phyloP scores from a whole-genome alignment of 2,329 filamentous ascomycete species.

The Exutisphaerella laricina region DNA sequence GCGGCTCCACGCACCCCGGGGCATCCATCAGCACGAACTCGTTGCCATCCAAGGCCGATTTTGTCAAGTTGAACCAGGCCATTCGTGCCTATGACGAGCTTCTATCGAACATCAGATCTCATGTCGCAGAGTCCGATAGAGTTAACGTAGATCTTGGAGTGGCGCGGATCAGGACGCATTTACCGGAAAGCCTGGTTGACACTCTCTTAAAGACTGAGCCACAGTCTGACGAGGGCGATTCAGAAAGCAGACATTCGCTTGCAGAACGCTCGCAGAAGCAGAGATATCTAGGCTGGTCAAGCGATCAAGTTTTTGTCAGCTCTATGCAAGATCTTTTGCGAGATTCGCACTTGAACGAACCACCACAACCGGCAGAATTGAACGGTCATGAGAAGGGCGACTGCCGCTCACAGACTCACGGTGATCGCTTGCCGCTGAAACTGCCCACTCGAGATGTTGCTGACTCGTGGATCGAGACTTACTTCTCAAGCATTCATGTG shows the following conservation, averaged over 20 bases:
- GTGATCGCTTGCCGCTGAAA: slow-evolving; percentile 2
- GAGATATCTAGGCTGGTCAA: background rate
- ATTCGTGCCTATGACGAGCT: slow-evolving; percentile 13
- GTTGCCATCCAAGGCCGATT: background rate
- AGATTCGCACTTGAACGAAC: background rate
- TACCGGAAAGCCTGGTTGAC: too few relatives aligned
- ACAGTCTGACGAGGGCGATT: too few relatives aligned
- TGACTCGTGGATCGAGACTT: slow-evolving; percentile 7
- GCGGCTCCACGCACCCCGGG: slow-evolving; percentile 9
- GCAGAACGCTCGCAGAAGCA: too few relatives aligned
- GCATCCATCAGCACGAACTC: background rate
- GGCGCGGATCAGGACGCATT: slow-evolving; percentile 6
- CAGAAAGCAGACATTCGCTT: too few relatives aligned
- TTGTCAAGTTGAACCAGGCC: slow-evolving; percentile 4
- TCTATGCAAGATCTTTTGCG: slow-evolving; percentile 1
- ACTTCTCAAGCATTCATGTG: slow-evolving; percentile 5
- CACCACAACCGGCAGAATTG: background rate
- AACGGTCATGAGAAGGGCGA: slow-evolving; percentile 6
- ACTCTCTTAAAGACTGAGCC: too few relatives aligned
- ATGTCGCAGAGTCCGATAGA: background rate
- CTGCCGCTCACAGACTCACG: background rate
- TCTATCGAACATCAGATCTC: slow-evolving; percentile 1
- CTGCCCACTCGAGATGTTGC: slow-evolving; percentile 9
- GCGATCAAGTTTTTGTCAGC: background rate
- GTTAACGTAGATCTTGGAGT: slow-evolving; percentile 3